Conservation (phyloP, 2,329 filamentous ascomycete species). For the Neonectria sp. region DNA sequence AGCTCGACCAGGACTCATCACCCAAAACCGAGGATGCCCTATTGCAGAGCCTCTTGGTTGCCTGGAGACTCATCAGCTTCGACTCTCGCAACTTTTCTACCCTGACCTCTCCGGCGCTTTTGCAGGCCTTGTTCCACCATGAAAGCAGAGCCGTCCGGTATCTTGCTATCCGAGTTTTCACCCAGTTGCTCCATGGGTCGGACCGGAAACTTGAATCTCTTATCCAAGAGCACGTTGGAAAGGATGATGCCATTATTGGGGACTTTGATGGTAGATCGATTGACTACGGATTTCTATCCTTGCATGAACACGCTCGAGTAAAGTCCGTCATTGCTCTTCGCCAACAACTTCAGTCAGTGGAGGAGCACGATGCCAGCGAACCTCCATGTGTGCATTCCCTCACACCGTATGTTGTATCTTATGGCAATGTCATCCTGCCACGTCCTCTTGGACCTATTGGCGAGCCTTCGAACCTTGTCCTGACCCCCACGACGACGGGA, state of each 20-base stretch:
- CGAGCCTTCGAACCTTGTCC: constrained; percentile 69
- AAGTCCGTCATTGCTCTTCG: constrained; percentile 61
- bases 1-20: constrained; percentile 48
- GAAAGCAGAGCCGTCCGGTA: constrained; percentile 77
- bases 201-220: constrained; percentile 84
- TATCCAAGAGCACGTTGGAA: constrained; percentile 75
- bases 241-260: constrained; percentile 73
- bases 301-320: constrained; percentile 71
- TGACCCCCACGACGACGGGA: constrained; percentile 78
- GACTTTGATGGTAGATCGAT: constrained; percentile 82
- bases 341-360: constrained; percentile 52
- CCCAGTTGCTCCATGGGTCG: constrained; percentile 82
- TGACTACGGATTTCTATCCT: constrained; percentile 82
- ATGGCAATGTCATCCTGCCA: constrained; percentile 79
- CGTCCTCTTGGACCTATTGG: constrained; percentile 66
- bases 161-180: constrained; percentile 86
- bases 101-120: constrained; percentile 74
- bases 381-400: constrained; percentile 58
- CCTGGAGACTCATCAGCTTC: constrained; percentile 85
- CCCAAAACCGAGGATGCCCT: constrained; percentile 43
- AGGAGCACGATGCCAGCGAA: constrained; percentile 26
- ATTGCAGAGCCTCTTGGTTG: constrained; percentile 57
- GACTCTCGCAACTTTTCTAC: constrained; percentile 78
- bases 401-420: constrained; percentile 73
- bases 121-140: constrained; percentile 79